Conservation (phyloP, 805 yeast genomes). For the Metschnikowia henanensis region DNA sequence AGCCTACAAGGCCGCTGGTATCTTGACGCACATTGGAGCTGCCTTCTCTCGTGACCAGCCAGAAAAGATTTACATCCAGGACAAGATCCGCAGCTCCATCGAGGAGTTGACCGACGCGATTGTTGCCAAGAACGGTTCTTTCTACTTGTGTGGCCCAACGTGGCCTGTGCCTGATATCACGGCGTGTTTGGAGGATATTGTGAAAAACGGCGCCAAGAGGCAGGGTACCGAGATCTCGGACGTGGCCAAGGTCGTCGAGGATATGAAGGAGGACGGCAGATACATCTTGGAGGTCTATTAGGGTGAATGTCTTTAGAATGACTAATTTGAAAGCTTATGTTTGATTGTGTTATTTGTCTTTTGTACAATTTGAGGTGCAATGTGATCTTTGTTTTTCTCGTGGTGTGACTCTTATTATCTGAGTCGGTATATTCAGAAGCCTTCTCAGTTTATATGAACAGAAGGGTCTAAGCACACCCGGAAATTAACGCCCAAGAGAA, state of each 20-base stretch:
- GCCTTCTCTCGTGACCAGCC: constrained; percentile 98
- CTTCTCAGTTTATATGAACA: too few species aligned
- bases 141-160: constrained; percentile 97
- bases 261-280: constrained; percentile 88
- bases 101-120: constrained; percentile 76
- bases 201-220: constrained; percentile 65
- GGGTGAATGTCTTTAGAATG: constrained; percentile 5
- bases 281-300: constrained; percentile 93
- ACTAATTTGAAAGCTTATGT: too few species aligned
- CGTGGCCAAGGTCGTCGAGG: constrained; percentile 80
- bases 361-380: too few species aligned
- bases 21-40: constrained; percentile 93
- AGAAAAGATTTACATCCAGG: constrained; percentile 92
- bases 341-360: too few species aligned
- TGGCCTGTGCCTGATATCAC: constrained; percentile 99
- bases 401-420: too few species aligned
- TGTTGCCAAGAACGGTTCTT: constrained; percentile 76
- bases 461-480: too few species aligned
- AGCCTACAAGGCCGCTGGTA: constrained; percentile 89
- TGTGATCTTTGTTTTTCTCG: too few species aligned
- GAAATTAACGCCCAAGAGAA: too few species aligned
- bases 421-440: too few species aligned
- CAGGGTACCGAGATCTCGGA: constrained; percentile 65
- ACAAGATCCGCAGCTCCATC: constrained; percentile 78
- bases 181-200: constrained; percentile 81